These are phyloP conservation scores for Bryum argenteum DNA, from an alignment of 225 moss, liverwort and hornwort genomes.

Conservation along the genomic window DNA sequence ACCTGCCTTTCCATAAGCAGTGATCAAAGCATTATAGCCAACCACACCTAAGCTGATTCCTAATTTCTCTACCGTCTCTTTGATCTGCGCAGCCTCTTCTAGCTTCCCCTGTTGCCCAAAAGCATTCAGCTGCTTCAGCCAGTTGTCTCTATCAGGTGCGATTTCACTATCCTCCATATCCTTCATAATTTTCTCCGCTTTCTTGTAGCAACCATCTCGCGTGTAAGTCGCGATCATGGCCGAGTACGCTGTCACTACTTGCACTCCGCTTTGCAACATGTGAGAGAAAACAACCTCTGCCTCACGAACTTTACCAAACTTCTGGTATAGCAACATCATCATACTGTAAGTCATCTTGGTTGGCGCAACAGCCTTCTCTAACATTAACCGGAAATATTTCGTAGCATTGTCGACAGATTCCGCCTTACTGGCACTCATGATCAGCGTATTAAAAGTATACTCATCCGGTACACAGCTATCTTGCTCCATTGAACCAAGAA, in stretches of 20 bases:
- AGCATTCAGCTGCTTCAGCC: conserved; percentile 69
- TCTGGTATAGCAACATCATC: conserved; percentile 47
- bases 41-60: conserved; percentile 50
- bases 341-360: conserved; percentile 44
- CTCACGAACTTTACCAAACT: conserved; percentile 37
- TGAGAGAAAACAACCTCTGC: conserved; percentile 43
- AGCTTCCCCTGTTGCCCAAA: conserved; percentile 81
- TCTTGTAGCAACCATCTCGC: conserved; percentile 54
- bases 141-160: conserved; percentile 66
- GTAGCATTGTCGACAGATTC: conserved; percentile 36
- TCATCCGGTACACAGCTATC: conserved; percentile 42
- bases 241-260: conserved; percentile 56
- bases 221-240: conserved; percentile 76
- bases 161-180: conserved; percentile 57
- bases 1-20: conserved; percentile 72
- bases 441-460: conserved; percentile 51
- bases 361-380: conserved; percentile 31
- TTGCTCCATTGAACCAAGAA: conserved; percentile 38
- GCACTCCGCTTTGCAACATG: conserved; percentile 49
- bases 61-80: conserved; percentile 53
- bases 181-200: conserved; percentile 65
- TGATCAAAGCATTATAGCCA: conserved; percentile 75
- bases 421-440: conserved; percentile 52
- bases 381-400: conserved; percentile 40
- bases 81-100: conserved; percentile 53